Evolutionary conservation across 495 filamentous ascomycete species (phyloP), one percentile per base, ranked within the genome.

Genomic region (Hypoxylon trugodes): DNA sequence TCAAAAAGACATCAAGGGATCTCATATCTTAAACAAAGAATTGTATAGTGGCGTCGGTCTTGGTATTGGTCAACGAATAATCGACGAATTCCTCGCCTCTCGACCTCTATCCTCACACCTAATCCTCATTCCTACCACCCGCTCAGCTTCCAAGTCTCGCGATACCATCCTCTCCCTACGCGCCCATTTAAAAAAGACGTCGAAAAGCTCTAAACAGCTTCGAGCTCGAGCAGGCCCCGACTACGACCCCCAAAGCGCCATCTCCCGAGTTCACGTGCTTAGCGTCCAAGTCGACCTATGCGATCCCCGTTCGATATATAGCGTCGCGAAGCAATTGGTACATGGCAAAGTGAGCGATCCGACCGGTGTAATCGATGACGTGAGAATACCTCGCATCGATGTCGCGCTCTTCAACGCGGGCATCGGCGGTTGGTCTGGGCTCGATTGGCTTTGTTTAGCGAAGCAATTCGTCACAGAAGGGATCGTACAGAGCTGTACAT

Each of bases 351-450:
- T 85, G 48, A 76, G 70, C 61, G 76, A 81, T 53, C 78, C 77
- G 13, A 74, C 69, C 13, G 45, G 72, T 26, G 7, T 74, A 33
- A 77, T 74, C 62, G 72, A 47, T 41, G 76, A 74, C 65, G 77
- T 79, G 62, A 80, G 56, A 55, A 78, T 89, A 62, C 87, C 89
- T 10, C 88, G 88, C 66, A 81, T 98, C 55, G 92, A 98, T 71
- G 82, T 83, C 3, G 81, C 92, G 6, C 81, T 98, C 37, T 87
- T 93, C 72, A 97, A 97, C 74, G 95, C 95, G 18, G 96, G 93
- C 2, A 83, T 91, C 21, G 93, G 93, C n/a, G 90, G 90, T 7
- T 94, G 90, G 87, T 84, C 76, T 6, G 90, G 89, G n/a, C 70
- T 97, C 32, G 74, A 92, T 74, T 98, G 90, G 90, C 71, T 78